Evolutionary conservation across 1,284 basidiomycete genomes (phyloP), one percentile per base, ranked within the genome.

Genomic region (Heterobasidion irregulare): DNA sequence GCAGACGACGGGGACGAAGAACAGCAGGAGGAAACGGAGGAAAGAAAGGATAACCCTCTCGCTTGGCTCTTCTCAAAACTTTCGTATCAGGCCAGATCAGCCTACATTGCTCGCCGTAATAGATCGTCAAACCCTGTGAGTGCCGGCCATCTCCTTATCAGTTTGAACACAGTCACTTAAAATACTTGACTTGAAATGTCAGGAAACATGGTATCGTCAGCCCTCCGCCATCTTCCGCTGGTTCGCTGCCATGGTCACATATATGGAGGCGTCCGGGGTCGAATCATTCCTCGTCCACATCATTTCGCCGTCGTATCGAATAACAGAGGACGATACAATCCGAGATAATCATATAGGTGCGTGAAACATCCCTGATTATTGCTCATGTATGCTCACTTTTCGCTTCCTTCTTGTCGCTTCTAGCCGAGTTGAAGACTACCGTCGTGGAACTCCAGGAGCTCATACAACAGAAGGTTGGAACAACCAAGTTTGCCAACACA

Each of bases 1-100:
- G 70, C 70, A 8, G 70, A 66, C 10, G 64, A 68, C 13, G 70
- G 67, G 15, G 67, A 66, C n/a, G 64, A 50, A 33, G 49, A 38
- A 2, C 18, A 50, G 15, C 26, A 13, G n/a, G 16, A n/a, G 16
- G 53, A 41, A 9, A 41, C 47, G 19, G 63, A 66, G 13, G 61
- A 63, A n/a, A 59, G 61, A 19, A 60, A 65, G n/a, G 67, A 68
- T 7, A 83, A 89, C 61, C 88, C 86, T 0, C 74, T 98, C 1
- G 82, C 90, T 0, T 98, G 95, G 94, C 72, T 98, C 45, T 98
- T 98, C 75, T 94, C 93, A 16, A 90, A 91, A 62, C 75, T 98
- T 47, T 98, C 95, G 0, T 96, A 92, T 71, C 88, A 96, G 66
- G 83, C 89, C 13, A 80, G 83, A 16, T 86, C 86, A 7, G 84